A percentile compares a stretch with the other conserved stretches of the same genome.
Evolutionary conservation across 2,329 filamentous ascomycete genomes (phyloP).

Genomic region (Emergomyces pasteurianus): DNA sequence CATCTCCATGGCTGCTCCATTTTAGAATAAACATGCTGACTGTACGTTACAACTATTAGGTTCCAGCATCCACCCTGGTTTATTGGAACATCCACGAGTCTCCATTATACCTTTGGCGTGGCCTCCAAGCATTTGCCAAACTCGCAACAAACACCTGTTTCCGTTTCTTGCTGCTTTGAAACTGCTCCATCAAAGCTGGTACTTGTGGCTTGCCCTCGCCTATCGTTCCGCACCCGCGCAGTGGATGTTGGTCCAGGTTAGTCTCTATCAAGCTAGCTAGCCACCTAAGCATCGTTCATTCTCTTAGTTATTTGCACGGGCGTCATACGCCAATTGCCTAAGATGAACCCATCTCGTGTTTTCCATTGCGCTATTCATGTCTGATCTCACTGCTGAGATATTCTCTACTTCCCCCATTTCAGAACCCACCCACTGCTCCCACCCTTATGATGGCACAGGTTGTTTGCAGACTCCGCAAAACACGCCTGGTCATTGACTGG

Average conservation of each 20-base stretch:
- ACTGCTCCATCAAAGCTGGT: slow-evolving; percentile 68
- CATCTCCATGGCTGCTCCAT: background rate
- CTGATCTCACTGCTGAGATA: background rate
- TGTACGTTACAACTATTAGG: slow-evolving; percentile 38
- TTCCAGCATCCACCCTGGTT: slow-evolving; percentile 66
- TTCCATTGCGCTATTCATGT: background rate
- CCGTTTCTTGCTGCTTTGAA: slow-evolving; percentile 69
- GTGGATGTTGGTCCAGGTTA: slow-evolving; percentile 75
- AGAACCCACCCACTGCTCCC: slow-evolving; percentile 93
- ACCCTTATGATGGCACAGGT: slow-evolving; percentile 66
- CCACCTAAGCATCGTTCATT: background rate
- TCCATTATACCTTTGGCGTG: slow-evolving; percentile 57
- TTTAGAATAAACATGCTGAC: background rate
- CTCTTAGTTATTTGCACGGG: background rate
- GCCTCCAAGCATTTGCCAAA: slow-evolving; percentile 54
- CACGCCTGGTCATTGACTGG: slow-evolving; percentile 84
- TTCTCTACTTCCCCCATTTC: slow-evolving; percentile 5
- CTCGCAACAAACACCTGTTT: slow-evolving; percentile 62
- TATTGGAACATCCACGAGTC: slow-evolving; percentile 57
- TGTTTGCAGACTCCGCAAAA: slow-evolving; percentile 64
- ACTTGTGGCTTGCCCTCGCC: slow-evolving; percentile 57
- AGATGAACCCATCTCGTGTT: background rate
- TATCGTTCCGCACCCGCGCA: slow-evolving; percentile 62
- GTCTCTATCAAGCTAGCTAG: no score
- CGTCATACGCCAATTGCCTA: background rate